Conservation (phyloP, 257 asterid species). For the Nicotiana tomentosiformis region DNA sequence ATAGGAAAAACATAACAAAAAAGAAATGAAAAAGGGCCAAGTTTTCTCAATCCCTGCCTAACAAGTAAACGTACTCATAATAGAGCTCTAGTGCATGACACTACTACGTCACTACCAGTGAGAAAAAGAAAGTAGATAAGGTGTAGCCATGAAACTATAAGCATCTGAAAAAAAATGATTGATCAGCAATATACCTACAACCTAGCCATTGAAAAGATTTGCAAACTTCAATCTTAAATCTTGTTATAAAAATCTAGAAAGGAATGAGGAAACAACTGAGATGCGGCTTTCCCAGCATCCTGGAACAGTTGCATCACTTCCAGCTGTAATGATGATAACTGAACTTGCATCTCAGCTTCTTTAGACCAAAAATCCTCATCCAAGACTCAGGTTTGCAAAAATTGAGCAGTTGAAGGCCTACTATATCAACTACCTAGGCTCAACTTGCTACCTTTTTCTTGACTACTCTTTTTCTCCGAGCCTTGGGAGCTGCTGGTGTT, state of each 20-base stretch:
- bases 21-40: background rate
- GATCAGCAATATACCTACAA: background rate
- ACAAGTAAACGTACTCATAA: background rate
- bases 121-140: background rate
- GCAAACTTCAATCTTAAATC: background rate
- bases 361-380: background rate
- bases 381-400: conserved; percentile 28
- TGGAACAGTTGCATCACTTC: background rate
- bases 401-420: conserved; percentile 27
- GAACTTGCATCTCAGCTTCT: background rate
- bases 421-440: conserved; percentile 9
- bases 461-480: conserved; percentile 73
- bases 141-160: background rate
- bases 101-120: too few species aligned
- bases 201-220: background rate
- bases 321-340: background rate
- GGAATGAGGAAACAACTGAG: background rate
- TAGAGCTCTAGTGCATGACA: background rate
- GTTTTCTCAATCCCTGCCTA: background rate
- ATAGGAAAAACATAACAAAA: background rate
- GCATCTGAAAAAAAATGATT: background rate
- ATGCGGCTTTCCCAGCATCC: background rate
- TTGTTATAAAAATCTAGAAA: background rate
- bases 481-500: conserved; percentile 52
- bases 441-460: conserved; percentile 70